Evolutionary conservation across 2,329 filamentous ascomycete genomes (phyloP).

Genomic region (Pseudogymnoascus sp.): DNA sequence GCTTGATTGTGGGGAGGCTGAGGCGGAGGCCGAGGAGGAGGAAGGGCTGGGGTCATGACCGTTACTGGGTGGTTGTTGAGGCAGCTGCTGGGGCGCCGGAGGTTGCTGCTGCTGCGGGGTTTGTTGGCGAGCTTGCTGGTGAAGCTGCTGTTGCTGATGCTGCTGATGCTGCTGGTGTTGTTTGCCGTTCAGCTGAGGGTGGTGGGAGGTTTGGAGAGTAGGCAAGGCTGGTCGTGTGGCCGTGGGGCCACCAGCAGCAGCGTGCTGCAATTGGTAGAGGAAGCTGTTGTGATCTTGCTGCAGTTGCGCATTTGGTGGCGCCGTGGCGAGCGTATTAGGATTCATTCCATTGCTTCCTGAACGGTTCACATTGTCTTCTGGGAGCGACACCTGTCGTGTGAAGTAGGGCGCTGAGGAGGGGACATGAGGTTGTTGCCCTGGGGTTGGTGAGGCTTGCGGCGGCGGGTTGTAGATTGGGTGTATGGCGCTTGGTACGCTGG

Average conservation of each 20-base stretch:
- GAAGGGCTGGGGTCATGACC: background rate
- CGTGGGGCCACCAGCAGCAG: background rate
- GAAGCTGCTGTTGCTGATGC: slow-evolving; percentile 28
- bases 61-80: slow-evolving; percentile 22
- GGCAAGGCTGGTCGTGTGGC: background rate
- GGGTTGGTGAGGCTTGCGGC: background rate
- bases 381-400: background rate
- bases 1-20: background rate
- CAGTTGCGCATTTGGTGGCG: slow-evolving; percentile 1
- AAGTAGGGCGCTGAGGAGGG: slow-evolving; percentile 1
- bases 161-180: slow-evolving; percentile 27
- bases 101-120: slow-evolving; percentile 27
- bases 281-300: slow-evolving; percentile 6
- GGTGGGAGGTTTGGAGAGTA: slow-evolving; percentile 2
- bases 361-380: background rate
- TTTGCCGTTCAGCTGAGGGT: slow-evolving; percentile 7
- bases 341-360: slow-evolving; percentile 6
- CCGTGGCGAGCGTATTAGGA: background rate
- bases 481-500: background rate
- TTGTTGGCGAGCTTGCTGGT: slow-evolving; percentile 28
- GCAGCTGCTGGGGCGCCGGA: slow-evolving; percentile 16
- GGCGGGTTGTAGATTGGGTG: slow-evolving; percentile 4
- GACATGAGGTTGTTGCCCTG: slow-evolving; percentile 6
- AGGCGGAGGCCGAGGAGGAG: background rate
- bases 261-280: slow-evolving; percentile 4